Evolutionary conservation across 495 filamentous ascomycete species (phyloP), one percentile per base, ranked within the genome.

Genomic region (Xeromyces bisporus): DNA sequence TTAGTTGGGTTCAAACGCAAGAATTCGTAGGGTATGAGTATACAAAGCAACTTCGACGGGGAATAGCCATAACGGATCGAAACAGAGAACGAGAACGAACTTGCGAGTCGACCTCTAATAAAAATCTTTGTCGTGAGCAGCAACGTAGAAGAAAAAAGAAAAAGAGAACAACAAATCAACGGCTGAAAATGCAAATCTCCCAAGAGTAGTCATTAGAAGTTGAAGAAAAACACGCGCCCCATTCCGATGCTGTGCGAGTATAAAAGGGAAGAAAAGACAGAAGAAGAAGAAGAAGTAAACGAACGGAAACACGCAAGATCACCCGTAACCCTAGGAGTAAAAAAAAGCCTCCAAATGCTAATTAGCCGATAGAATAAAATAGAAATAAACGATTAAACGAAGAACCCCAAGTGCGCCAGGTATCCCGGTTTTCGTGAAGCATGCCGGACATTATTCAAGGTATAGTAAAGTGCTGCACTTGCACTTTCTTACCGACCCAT

Each of bases 401-500:
- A n/a, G n/a, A n/a, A n/a, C 41, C 44, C 51, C 55, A 37, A 57
- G 52, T 57, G 53, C 60, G 60, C 60, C 60, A 50, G 43, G 47
- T 53, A 60, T 43, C 51, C 55, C 48, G 56, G 44, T 54, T 47
- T 40, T 56, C 53, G 52, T 58, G 39, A 61, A 64, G 56, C 58
- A 56, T 64, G 52, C 50, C 57, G 53, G 54, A 53, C 60, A 57
- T 64, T 42, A 58, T 53, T 40, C 42, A 41, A 45, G 34, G 41
- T 46, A 42, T 39, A 42, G 44, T 39, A 37, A 28, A 38, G 32
- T 15, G 18, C 26, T 35, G 36, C 30, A 34, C n/a, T 27, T 37
- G 40, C 37, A 17, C 16, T 38, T 29, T 18, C 36, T 53, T 54
- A 72, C 36, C 66, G 62, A 39, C 67, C 67, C 65, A 71, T 66